A percentile compares a stretch with the other conserved stretches of the same genome.
Evolutionary conservation across 441 rosid species (phyloP).

Genomic region (Populus hybrid): DNA sequence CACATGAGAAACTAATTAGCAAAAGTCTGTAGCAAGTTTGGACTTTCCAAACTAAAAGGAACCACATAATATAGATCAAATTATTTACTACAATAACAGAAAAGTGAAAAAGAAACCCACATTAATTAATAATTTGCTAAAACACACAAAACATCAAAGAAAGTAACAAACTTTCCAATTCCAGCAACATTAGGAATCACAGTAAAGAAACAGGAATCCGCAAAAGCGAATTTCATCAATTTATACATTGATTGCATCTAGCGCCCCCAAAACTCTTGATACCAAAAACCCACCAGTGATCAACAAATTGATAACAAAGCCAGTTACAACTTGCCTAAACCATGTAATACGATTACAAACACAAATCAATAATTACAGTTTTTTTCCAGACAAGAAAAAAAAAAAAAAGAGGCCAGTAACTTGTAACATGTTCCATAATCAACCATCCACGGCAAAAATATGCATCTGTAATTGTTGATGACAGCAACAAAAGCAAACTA

Average conservation of each 20-base stretch:
- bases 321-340: not conserved
- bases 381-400: too few species aligned
- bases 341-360: not conserved
- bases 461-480: not conserved
- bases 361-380: not conserved
- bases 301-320: not conserved
- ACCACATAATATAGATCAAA: not conserved
- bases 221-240: not conserved
- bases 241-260: not conserved
- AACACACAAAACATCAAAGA: not conserved
- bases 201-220: not conserved
- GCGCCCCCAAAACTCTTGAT: conserved; percentile 5
- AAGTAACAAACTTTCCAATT: not conserved
- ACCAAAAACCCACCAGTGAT: conserved; percentile 12
- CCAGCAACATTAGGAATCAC: not conserved
- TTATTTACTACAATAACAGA: not conserved
- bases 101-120: not conserved
- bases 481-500: not conserved
- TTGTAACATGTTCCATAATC: not conserved
- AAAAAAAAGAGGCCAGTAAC: not conserved
- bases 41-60: not conserved
- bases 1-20: not conserved
- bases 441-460: not conserved
- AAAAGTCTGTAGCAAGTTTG: not conserved
- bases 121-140: not conserved